phyloP scores from a whole-genome alignment of 306 rosid species.

The Senna tora region DNA sequence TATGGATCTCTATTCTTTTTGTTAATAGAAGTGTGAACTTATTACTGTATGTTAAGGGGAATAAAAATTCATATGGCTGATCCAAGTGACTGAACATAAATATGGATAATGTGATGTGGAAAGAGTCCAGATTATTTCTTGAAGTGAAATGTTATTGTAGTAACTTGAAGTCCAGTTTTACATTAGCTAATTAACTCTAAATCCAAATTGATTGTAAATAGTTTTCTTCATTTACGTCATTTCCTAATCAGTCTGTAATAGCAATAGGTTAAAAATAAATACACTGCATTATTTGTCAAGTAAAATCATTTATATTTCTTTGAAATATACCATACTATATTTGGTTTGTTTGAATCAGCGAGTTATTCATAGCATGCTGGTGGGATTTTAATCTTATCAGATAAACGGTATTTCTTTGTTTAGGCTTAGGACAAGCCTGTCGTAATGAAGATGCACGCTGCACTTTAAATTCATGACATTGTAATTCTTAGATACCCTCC shows the following conservation, averaged over 20 bases:
- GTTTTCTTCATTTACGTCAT: slow-evolving; percentile 23
- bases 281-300: slow-evolving; percentile 1
- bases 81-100: not conserved
- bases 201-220: not conserved
- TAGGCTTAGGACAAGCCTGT: not conserved
- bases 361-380: slow-evolving; percentile 28
- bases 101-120: too few species aligned
- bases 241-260: not conserved
- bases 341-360: not conserved
- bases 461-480: slow-evolving; percentile 21
- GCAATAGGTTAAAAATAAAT: slow-evolving; percentile 6
- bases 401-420: too few species aligned
- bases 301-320: slow-evolving; percentile 18
- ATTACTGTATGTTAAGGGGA: not conserved
- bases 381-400: slow-evolving; percentile 21
- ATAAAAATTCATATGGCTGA: not conserved
- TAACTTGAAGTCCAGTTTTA: slow-evolving; percentile 27
- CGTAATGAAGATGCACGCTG: slow-evolving; percentile 23
- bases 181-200: slow-evolving; percentile 5
- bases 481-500: slow-evolving; percentile 14
- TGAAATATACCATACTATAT: slow-evolving; percentile 11
- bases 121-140: too few species aligned
- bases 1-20: not conserved
- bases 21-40: not conserved
- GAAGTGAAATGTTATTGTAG: not conserved